Evolutionary conservation across 2,329 filamentous ascomycete genomes (phyloP).

Genomic region (Alternaria postmessia): DNA sequence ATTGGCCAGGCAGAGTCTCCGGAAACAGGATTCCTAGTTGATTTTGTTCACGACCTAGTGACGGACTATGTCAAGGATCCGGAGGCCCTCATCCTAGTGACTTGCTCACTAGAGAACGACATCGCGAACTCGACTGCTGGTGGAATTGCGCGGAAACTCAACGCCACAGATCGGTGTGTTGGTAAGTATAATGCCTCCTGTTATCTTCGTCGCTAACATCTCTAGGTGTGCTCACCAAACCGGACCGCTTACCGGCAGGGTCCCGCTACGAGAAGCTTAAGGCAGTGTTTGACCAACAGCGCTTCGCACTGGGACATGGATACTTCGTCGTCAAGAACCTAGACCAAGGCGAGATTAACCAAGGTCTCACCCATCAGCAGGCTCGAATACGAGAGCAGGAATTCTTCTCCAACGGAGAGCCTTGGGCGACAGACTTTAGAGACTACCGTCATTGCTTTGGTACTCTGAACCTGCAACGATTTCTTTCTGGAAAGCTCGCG

Average conservation of each 20-base stretch:
- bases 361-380: constrained; percentile 53
- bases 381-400: constrained; percentile 59
- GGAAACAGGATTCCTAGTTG: constrained; percentile 62
- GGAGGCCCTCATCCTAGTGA: constrained; percentile 78
- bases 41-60: constrained; percentile 75
- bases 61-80: constrained; percentile 72
- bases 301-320: constrained; percentile 72
- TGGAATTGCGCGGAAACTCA: constrained; percentile 56
- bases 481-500: constrained; percentile 59
- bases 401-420: constrained; percentile 58
- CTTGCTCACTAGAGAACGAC: constrained; percentile 80
- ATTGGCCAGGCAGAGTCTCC: constrained; percentile 72
- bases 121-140: constrained; percentile 77
- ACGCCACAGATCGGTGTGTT: constrained; percentile 55
- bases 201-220: neutral
- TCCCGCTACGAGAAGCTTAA: constrained; percentile 64
- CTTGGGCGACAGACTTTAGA: constrained; percentile 58
- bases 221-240: constrained; percentile 84
- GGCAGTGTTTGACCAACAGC: constrained; percentile 67
- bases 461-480: constrained; percentile 58
- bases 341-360: constrained; percentile 60
- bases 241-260: constrained; percentile 70
- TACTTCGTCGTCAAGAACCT: constrained; percentile 80
- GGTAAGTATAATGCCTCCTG: constrained; percentile 29
- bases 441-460: constrained; percentile 59